Evolutionary conservation across 176 grass and related monocot species (phyloP).

Genomic region (Musa acuminata): DNA sequence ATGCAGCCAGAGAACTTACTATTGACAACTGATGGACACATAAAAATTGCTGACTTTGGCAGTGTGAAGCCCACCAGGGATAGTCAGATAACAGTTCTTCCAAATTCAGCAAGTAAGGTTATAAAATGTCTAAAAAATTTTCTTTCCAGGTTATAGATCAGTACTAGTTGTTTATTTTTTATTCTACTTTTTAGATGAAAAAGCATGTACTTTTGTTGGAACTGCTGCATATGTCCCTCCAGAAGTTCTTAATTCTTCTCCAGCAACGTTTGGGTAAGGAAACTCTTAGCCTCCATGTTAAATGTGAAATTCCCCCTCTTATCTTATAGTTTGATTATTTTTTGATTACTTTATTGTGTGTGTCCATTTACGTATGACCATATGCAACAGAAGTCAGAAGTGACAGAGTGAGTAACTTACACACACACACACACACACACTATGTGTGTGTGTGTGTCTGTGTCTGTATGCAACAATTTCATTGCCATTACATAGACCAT

Average conservation of each 20-base stretch:
- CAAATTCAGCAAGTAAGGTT: constrained; percentile 75
- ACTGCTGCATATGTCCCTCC: constrained; percentile 95
- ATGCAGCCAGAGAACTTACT: constrained; percentile 95
- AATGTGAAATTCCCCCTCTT: background rate
- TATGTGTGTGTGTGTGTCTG: too few relatives aligned
- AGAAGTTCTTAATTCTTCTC: constrained; percentile 89
- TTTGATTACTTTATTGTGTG: background rate
- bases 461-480: too few relatives aligned
- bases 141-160: background rate
- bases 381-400: too few relatives aligned
- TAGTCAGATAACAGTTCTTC: constrained; percentile 69
- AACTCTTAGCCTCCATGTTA: constrained; percentile 15
- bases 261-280: constrained; percentile 83
- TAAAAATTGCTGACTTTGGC: constrained; percentile 98
- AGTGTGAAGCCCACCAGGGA: constrained; percentile 87
- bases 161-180: background rate
- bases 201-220: constrained; percentile 94
- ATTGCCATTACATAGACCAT: too few relatives aligned
- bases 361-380: background rate
- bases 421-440: too few relatives aligned
- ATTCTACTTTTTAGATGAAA: constrained; percentile 48
- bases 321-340: constrained; percentile 5
- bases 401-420: too few relatives aligned
- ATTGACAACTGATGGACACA: constrained; percentile 78
- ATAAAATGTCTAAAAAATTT: background rate